These are phyloP conservation scores for Epichloe hybrida DNA, from an alignment of 2,329 filamentous ascomycete genomes.

Conservation along the genomic window DNA sequence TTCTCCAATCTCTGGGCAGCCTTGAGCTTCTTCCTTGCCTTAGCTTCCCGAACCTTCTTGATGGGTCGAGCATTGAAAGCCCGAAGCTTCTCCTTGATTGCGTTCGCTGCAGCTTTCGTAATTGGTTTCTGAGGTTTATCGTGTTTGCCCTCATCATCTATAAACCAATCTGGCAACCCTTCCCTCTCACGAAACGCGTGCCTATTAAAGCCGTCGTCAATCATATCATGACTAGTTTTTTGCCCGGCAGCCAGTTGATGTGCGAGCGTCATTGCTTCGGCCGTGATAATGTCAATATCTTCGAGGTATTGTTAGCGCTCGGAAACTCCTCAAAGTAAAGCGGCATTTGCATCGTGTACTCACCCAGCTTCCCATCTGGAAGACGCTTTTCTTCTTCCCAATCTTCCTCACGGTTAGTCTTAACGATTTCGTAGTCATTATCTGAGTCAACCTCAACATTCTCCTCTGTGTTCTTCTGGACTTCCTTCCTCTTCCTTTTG, in stretches of 20 bases:
- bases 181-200: conserved; percentile 82
- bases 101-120: conserved; percentile 73
- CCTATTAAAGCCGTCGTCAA: conserved; percentile 91
- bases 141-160: conserved; percentile 81
- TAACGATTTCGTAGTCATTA: conserved; percentile 49
- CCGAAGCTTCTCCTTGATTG: conserved; percentile 88
- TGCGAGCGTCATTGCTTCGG: conserved; percentile 94
- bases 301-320: conserved; percentile 9
- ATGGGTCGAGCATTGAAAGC: conserved; percentile 91
- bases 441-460: conserved; percentile 25
- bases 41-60: conserved; percentile 97
- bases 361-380: conserved; percentile 50
- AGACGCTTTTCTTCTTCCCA: conserved; percentile 55
- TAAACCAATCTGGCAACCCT: conserved; percentile 92
- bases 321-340: background rate
- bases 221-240: conserved; percentile 66
- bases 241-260: conserved; percentile 76
- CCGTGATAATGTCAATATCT: conserved; percentile 98
- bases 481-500: conserved; percentile 10
- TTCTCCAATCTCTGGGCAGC: conserved; percentile 84
- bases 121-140: conserved; percentile 81
- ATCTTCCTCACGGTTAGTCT: conserved; percentile 35
- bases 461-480: conserved; percentile 4
- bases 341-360: conserved; percentile 9
- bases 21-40: conserved; percentile 94